These are phyloP conservation scores for Tulasnella sp. DNA, from an alignment of 768 basidiomycete species.

Conservation along the genomic window DNA sequence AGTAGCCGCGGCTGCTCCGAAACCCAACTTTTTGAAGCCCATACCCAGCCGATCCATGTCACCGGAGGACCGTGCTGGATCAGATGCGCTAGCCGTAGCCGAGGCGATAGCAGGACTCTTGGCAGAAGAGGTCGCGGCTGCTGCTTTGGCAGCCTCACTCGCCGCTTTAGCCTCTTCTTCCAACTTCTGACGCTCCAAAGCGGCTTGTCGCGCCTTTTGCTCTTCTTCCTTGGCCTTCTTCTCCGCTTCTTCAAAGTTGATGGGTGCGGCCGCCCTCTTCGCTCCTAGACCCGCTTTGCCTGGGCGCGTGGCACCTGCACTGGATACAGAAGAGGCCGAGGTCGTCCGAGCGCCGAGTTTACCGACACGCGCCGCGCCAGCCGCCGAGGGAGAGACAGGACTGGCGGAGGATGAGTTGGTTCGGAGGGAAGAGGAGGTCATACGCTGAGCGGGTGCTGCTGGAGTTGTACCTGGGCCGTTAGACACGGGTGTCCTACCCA, in stretches of 20 bases:
- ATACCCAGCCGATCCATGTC: slow-evolving; percentile 50
- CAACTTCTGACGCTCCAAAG: slow-evolving; percentile 79
- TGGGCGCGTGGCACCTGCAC: slow-evolving; percentile 28
- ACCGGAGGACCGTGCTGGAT: slow-evolving; percentile 31
- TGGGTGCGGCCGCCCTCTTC: slow-evolving; percentile 65
- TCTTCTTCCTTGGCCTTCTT: slow-evolving; percentile 84
- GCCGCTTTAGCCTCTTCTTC: slow-evolving; percentile 50
- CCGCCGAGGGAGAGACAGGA: slow-evolving; percentile 34
- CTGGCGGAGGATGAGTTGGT: slow-evolving; percentile 57
- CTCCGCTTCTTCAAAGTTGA: slow-evolving; percentile 94
- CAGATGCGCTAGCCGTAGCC: slow-evolving; percentile 24
- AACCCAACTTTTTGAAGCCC: slow-evolving; percentile 72
- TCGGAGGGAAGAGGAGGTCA: slow-evolving; percentile 36
- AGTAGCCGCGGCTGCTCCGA: slow-evolving; percentile 61
- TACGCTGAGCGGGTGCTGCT: slow-evolving; percentile 23
- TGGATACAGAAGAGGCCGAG: slow-evolving; percentile 23
- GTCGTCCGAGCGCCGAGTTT: slow-evolving; percentile 34
- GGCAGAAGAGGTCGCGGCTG: slow-evolving; percentile 25
- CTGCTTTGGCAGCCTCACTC: slow-evolving; percentile 26
- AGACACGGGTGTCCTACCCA: slow-evolving; percentile 27
- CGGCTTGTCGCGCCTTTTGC: slow-evolving; percentile 81
- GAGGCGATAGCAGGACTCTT: slow-evolving; percentile 20
- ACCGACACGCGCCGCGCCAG: slow-evolving; percentile 24
- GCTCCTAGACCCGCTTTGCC: slow-evolving; percentile 75
- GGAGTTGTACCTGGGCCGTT: slow-evolving; percentile 30